Evolutionary conservation across 805 yeast genomes (phyloP).

Genomic region (Spathaspora hagerdaliae): DNA sequence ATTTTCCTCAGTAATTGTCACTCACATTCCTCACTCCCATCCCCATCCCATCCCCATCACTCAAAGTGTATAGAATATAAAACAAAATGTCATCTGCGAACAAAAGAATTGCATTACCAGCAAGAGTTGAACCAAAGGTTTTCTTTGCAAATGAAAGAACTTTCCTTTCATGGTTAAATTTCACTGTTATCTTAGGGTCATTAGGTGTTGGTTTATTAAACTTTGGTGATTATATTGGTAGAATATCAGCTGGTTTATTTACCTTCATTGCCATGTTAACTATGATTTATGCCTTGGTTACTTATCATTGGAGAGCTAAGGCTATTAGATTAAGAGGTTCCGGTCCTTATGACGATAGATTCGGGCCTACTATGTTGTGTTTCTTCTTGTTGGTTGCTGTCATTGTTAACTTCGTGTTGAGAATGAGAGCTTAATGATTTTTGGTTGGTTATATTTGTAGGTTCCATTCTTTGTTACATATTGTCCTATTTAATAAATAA

Average conservation of each 20-base stretch:
- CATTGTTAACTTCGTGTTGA: constrained; percentile 83
- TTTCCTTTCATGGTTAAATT: constrained; percentile 95
- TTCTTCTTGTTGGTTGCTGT: constrained; percentile 90
- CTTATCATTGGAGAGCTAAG: constrained; percentile 99
- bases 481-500: no score
- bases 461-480: no score
- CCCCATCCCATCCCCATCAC: no score
- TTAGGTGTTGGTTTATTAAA: constrained; percentile 93
- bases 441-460: no score
- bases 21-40: no score
- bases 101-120: constrained; percentile 95
- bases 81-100: constrained; percentile 28
- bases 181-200: constrained; percentile 97
- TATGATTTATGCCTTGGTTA: constrained; percentile 90
- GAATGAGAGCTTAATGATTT: constrained; percentile 51
- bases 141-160: constrained; percentile 99
- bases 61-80: no score
- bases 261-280: constrained; percentile 97
- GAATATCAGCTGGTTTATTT: constrained; percentile 89
- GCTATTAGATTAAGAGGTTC: constrained; percentile 97
- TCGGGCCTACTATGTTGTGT: constrained; percentile 97
- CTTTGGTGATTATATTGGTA: constrained; percentile 92
- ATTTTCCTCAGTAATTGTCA: no score
- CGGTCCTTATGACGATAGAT: constrained; percentile 98
- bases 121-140: constrained; percentile 97